Evolutionary conservation across 2,329 filamentous ascomycete genomes (phyloP).

Genomic region (Microcera coccophila): DNA sequence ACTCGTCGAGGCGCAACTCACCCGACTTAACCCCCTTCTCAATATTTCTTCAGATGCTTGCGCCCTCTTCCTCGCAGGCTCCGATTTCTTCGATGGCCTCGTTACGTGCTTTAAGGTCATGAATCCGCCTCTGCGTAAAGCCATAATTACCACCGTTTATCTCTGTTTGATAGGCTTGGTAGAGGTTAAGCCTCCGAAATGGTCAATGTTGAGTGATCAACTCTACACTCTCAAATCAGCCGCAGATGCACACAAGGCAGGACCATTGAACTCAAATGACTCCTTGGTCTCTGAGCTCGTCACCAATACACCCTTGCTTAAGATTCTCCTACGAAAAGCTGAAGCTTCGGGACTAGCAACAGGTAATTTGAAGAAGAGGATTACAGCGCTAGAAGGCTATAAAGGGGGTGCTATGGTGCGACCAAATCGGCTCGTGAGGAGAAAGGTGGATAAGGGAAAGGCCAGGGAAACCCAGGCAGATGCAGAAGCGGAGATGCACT

Average conservation of each 20-base stretch:
- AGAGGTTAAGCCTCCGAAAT: conserved; percentile 62
- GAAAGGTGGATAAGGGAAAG: conserved; percentile 66
- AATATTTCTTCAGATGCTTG: conserved; percentile 56
- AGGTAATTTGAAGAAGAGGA: conserved; percentile 55
- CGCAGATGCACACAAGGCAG: conserved; percentile 60
- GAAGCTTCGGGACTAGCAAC: conserved; percentile 48
- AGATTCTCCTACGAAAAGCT: conserved; percentile 55
- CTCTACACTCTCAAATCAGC: conserved; percentile 74
- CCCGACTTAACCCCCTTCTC: conserved; percentile 60
- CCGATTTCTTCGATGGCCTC: conserved; percentile 80
- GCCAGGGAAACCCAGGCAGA: conserved; percentile 39
- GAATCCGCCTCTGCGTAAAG: conserved; percentile 60
- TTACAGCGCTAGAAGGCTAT: conserved; percentile 58
- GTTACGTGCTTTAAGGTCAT: conserved; percentile 61
- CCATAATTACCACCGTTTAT: conserved; percentile 69
- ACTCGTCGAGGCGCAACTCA: conserved; percentile 51
- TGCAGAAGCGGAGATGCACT: conserved; percentile 53
- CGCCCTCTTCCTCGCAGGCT: conserved; percentile 71
- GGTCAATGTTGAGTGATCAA: conserved; percentile 75
- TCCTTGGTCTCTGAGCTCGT: conserved; percentile 80
- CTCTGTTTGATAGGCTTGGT: conserved; percentile 69
- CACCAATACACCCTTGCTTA: conserved; percentile 72
- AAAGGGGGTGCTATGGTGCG: conserved; percentile 52
- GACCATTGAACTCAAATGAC: conserved; percentile 55
- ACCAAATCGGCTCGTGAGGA: conserved; percentile 48